These are phyloP conservation scores for Ceriops tagal DNA, from an alignment of 345 rosid species.

Conservation along the genomic window DNA sequence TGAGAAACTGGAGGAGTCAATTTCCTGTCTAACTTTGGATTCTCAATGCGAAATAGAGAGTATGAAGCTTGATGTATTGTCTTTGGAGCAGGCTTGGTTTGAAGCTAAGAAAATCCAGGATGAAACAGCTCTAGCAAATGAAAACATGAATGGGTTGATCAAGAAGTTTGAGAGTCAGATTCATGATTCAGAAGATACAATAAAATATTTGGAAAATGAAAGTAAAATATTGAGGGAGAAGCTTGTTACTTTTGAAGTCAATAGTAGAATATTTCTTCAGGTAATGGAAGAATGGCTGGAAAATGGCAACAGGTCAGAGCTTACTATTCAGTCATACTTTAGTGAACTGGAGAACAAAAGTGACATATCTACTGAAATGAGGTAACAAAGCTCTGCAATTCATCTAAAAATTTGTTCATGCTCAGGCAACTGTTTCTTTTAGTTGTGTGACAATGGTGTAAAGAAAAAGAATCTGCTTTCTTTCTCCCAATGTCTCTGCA, in stretches of 20 bases:
- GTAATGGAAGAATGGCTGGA: slow-evolving; percentile 38
- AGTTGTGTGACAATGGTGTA: no score
- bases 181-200: slow-evolving; percentile 38
- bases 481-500: no score
- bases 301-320: slow-evolving; percentile 25
- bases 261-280: slow-evolving; percentile 30
- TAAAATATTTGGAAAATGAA: slow-evolving; percentile 40
- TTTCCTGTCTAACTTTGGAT: slow-evolving; percentile 53
- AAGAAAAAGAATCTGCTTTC: no score
- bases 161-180: slow-evolving; percentile 44
- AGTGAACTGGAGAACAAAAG: slow-evolving; percentile 25
- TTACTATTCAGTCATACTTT: slow-evolving; percentile 20
- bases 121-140: slow-evolving; percentile 52
- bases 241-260: slow-evolving; percentile 30
- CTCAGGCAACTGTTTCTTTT: no score
- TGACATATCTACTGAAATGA: slow-evolving; percentile 22
- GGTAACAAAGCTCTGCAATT: slow-evolving; percentile 18
- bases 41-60: slow-evolving; percentile 84
- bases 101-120: slow-evolving; percentile 53
- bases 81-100: slow-evolving; percentile 52
- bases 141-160: slow-evolving; percentile 35
- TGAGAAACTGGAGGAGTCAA: slow-evolving; percentile 71
- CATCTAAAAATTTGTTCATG: no score
- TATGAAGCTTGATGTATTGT: slow-evolving; percentile 65
- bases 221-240: slow-evolving; percentile 50